Percentiles rank a stretch among this genome's conserved stretches.
Conservation (phyloP, 2,329 filamentous ascomycete species). For the Ascochyta clinopodiicola region DNA sequence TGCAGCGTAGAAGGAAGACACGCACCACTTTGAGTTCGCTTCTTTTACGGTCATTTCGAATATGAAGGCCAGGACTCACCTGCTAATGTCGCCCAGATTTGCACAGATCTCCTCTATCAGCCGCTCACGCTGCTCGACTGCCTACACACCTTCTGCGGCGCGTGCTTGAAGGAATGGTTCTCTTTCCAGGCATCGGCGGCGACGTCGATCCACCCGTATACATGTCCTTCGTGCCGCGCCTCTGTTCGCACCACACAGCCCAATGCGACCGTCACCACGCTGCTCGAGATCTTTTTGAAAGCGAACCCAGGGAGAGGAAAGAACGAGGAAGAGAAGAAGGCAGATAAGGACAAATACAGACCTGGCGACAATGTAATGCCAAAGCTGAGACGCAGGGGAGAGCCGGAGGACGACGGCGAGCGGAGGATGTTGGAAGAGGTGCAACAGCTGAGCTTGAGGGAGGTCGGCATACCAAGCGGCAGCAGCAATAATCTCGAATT, state of each 20-base stretch:
- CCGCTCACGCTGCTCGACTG: constrained; percentile 91
- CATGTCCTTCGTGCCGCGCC: constrained; percentile 91
- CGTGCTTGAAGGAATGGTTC: constrained; percentile 97
- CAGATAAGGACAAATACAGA: constrained; percentile 77
- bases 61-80: constrained; percentile 15
- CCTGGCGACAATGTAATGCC: constrained; percentile 83
- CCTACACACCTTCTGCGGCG: constrained; percentile 93
- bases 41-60: constrained; percentile 3
- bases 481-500: constrained; percentile 51
- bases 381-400: constrained; percentile 57
- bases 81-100: constrained; percentile 70
- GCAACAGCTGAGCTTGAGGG: constrained; percentile 74
- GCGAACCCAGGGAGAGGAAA: constrained; percentile 79
- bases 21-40: neutral
- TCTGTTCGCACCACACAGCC: constrained; percentile 84
- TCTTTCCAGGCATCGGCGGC: constrained; percentile 72
- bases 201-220: constrained; percentile 67
- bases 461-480: constrained; percentile 61
- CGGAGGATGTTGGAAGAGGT: constrained; percentile 73
- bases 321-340: constrained; percentile 73
- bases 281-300: constrained; percentile 85
- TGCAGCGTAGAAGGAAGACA: neutral
- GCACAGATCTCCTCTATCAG: constrained; percentile 91
- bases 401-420: constrained; percentile 70
- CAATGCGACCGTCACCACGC: constrained; percentile 87